Conservation (phyloP, 2,329 filamentous ascomycete genomes). For the Colletotrichum tropicale region DNA sequence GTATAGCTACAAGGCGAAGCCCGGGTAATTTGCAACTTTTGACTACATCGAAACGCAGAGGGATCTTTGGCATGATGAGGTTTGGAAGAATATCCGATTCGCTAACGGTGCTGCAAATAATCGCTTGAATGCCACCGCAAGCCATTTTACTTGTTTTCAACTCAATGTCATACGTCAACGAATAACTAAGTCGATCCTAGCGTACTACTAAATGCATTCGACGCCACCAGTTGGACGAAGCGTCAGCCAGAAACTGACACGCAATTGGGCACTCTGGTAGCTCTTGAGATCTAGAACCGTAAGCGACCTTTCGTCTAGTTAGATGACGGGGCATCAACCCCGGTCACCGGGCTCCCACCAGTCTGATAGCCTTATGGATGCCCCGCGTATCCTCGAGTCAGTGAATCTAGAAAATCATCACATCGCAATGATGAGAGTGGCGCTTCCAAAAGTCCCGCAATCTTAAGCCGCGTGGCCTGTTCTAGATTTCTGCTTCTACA, state of each 20-base stretch:
- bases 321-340: not conserved
- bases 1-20: not conserved
- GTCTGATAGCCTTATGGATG: not conserved
- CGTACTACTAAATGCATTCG: too few species aligned
- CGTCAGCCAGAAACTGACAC: not conserved
- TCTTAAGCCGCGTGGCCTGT: not conserved
- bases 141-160: too few species aligned
- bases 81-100: not conserved
- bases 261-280: accelerated
- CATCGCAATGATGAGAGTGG: not conserved
- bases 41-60: not conserved
- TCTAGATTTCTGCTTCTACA: not conserved
- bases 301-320: not conserved
- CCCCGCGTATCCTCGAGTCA: not conserved
- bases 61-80: accelerated
- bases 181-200: too few species aligned
- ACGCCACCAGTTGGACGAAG: accelerated
- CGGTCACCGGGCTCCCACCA: not conserved
- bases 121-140: too few species aligned
- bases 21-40: not conserved
- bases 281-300: not conserved
- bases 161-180: too few species aligned
- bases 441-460: not conserved
- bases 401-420: not conserved
- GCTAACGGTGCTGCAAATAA: not conserved